Evolutionary conservation across 192 early-diverging fungal species (phyloP), one percentile per base, ranked within the genome.

Genomic region (Podila clonocystis): DNA sequence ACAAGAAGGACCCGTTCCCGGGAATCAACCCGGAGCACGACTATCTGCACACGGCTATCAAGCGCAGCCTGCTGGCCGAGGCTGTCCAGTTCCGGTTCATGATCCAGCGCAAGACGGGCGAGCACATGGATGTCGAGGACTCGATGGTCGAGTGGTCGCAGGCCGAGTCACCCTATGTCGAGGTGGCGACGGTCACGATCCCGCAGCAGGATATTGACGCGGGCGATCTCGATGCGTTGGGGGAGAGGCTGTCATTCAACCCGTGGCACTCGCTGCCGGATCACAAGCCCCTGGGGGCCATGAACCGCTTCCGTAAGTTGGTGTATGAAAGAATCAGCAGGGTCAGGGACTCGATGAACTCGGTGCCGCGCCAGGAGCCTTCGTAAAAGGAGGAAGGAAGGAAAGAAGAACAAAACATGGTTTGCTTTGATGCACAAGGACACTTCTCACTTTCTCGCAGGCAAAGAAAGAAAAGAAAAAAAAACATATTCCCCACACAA

Each of bases 101-200:
- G 65, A 50, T 80, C 19, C 77, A 80, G 52, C 65, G 63, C 28
- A 48, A 50, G 20, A 65, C 57, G 20, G 31, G 34, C 12, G 4
- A 26, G 17, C 61, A 65, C 22, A 68, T 71, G 70, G 66, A 80
- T 24, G 77, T 80, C 4, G 77, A 80, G 63, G 63, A 64, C 24
- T 64, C 45, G n/a, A 64, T 49, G 36, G 34, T 22, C 20, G 63
- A 64, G 24, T 64, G 63, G 63, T 49, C 41, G 22, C 33, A 64
- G 41, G 3, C 41, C 19, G 63, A 64, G 24, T 64, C 63, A 2
- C 63, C 63, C 22, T 64, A 13, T 26, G n/a, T 48, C 9, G 63
- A 64, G 22, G 41, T 64, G 17, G 63, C 41, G 7, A 64, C 63
- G n/a, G 5, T 64, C 38, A 22, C 41, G 13, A 64, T 64, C 63